phyloP scores from a whole-genome alignment of 2,329 filamentous ascomycete genomes.

The Huntiella moniliformis region DNA sequence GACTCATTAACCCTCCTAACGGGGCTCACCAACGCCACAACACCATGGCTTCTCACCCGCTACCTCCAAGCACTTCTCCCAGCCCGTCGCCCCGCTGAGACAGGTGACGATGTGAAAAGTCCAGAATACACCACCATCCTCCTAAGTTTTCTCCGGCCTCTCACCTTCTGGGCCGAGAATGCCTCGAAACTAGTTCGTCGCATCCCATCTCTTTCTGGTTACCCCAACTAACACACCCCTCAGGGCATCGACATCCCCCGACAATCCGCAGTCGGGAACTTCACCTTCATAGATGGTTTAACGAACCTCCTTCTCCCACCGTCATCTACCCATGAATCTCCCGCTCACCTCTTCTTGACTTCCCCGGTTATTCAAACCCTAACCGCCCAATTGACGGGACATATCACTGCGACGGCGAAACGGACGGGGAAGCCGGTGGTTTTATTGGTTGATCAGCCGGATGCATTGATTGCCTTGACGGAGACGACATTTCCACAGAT shows the following conservation, averaged over 20 bases:
- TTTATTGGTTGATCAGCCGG: slow-evolving; percentile 48
- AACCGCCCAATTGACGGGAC: no score
- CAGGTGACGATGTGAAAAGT: slow-evolving; percentile 11
- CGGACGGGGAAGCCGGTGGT: slow-evolving; percentile 24
- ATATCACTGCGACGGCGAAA: slow-evolving; percentile 19
- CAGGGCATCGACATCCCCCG: slow-evolving; percentile 54
- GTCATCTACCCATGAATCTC: slow-evolving; percentile 1
- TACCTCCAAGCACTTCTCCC: slow-evolving; percentile 28
- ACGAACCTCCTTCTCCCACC: slow-evolving; percentile 31
- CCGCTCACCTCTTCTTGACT: no score
- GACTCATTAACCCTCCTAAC: slow-evolving; percentile 48
- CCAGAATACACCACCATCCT: slow-evolving; percentile 43
- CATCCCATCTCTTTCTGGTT: background rate
- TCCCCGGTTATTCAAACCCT: no score
- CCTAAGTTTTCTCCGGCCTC: slow-evolving; percentile 66
- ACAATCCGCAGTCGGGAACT: slow-evolving; percentile 35
- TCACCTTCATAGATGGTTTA: slow-evolving; percentile 61
- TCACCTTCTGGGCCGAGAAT: slow-evolving; percentile 59
- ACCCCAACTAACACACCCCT: background rate
- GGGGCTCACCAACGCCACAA: slow-evolving; percentile 42
- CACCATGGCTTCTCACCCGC: slow-evolving; percentile 47
- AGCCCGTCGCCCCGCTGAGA: slow-evolving; percentile 14
- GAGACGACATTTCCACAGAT: slow-evolving; percentile 29
- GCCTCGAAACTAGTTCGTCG: slow-evolving; percentile 42
- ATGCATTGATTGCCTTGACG: slow-evolving; percentile 42